A percentile compares a stretch with the other conserved stretches of the same genome.
These are phyloP conservation scores for Neonectria faginata DNA, from an alignment of 2,329 filamentous ascomycete species.

Conservation along the genomic window DNA sequence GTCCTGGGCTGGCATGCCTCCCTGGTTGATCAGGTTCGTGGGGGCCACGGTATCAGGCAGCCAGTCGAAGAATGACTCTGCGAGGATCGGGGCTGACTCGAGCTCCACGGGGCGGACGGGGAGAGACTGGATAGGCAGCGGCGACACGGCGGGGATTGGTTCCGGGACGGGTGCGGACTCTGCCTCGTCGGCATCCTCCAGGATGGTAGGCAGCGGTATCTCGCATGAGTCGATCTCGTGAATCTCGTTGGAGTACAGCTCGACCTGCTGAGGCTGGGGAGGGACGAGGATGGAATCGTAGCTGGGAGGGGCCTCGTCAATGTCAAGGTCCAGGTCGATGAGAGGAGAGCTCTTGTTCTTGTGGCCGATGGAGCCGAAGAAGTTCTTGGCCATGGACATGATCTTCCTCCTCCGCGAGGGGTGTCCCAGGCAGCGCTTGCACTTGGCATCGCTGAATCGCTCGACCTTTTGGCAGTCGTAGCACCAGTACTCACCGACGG, in stretches of 20 bases:
- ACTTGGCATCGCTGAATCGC: constrained; percentile 63
- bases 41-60: constrained; percentile 42
- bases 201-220: constrained; percentile 49
- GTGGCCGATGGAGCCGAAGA: constrained; percentile 65
- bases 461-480: constrained; percentile 66
- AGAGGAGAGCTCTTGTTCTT: constrained; percentile 54
- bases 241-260: constrained; percentile 63
- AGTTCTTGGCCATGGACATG: constrained; percentile 64
- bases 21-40: constrained; percentile 40
- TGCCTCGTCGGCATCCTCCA: constrained; percentile 43
- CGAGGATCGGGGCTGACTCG: constrained; percentile 39
- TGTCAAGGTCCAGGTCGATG: constrained; percentile 44
- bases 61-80: constrained; percentile 45
- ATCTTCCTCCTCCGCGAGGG: constrained; percentile 65
- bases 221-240: constrained; percentile 65
- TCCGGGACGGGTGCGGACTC: constrained; percentile 35
- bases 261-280: constrained; percentile 46
- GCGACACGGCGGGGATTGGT: constrained; percentile 29
- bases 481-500: constrained; percentile 66
- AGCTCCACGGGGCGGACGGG: constrained; percentile 43
- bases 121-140: constrained; percentile 40
- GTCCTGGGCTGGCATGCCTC: constrained; percentile 32
- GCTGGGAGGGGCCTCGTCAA: constrained; percentile 57
- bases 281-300: constrained; percentile 58
- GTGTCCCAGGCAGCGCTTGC: constrained; percentile 62